phyloP scores from a whole-genome alignment of 179 eudicot genomes.

The Vitellaria paradoxa region DNA sequence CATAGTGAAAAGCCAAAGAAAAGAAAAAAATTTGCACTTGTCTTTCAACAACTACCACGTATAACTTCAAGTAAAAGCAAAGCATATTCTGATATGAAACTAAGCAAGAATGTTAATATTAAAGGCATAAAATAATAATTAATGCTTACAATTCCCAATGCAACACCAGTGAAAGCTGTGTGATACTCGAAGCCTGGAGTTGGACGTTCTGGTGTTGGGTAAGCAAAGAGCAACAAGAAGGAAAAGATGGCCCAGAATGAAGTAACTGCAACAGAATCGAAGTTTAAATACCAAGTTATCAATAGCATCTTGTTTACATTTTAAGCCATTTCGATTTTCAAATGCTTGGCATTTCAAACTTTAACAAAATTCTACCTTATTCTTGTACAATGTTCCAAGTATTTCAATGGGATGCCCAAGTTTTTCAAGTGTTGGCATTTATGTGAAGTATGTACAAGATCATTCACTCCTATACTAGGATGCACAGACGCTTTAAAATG shows the following conservation, averaged over 20 bases:
- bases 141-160: slow-evolving; percentile 89
- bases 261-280: slow-evolving; percentile 54
- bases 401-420: neutral
- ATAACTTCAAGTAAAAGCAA: neutral
- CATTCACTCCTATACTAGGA: no score
- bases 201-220: slow-evolving; percentile 91
- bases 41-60: neutral
- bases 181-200: slow-evolving; percentile 97
- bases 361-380: neutral
- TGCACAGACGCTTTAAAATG: no score
- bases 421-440: no score
- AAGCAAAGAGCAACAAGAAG: slow-evolving; percentile 83
- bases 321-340: neutral
- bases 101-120: neutral
- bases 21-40: neutral
- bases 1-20: neutral
- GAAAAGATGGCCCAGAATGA: slow-evolving; percentile 87
- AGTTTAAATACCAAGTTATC: neutral
- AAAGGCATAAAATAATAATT: slow-evolving; percentile 2
- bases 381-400: neutral
- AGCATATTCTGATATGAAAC: slow-evolving; percentile 2
- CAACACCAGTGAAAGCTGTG: slow-evolving; percentile 85
- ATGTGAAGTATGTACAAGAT: no score
- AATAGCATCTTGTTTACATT: neutral
- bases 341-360: neutral